Evolutionary conservation across 176 grass and related monocot species (phyloP), one percentile per base, ranked within the genome.

Genomic region (barley (Hordeum vulgare)): DNA sequence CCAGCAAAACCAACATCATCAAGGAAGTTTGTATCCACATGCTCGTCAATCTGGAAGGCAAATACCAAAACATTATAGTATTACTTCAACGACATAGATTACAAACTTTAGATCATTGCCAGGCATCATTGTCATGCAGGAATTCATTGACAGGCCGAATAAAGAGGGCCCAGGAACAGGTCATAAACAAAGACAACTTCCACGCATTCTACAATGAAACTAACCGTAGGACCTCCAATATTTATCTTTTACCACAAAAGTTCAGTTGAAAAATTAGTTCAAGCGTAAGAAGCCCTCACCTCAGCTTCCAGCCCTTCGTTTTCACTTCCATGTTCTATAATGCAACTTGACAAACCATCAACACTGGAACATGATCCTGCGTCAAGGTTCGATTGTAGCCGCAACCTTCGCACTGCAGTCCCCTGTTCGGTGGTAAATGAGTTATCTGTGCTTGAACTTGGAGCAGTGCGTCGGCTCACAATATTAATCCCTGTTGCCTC

Each of bases 401-500:
- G 69, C 77, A 94, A 29, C 84, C 77, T 89, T 84, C 1, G 42
- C 26, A 9, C 27, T n/a, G 81, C 67, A 73, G 34, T 79, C 9
- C 82, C 89, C 34, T 85, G 77, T 75, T 89, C 67, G 66, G 61
- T 34, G 66, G 61, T 34, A 40, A 73, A 35, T 66, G 80, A 56
- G 64, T 25, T 70, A 41, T 84, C 74, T 20, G 29, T 49, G 41
- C 62, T 83, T 91, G 81, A 81, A 74, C 61, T 85, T 87, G 66
- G 40, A 75, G 35, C 66, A 80, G 26, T n/a, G 4, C 1, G 5
- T 12, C 44, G 37, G 35, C 73, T 74, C 66, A 59, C 80, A 39
- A 85, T 85, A 56, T 39, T 61, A 35, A 83, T 85, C 72, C 89
- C 89, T 21, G 82, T 83, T 67, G 88, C 82, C 9, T 75, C 85